Percentiles rank a stretch among this genome's conserved stretches.
These are phyloP conservation scores for Psilocybe azurescens DNA, from an alignment of 768 basidiomycete species.

Conservation along the genomic window DNA sequence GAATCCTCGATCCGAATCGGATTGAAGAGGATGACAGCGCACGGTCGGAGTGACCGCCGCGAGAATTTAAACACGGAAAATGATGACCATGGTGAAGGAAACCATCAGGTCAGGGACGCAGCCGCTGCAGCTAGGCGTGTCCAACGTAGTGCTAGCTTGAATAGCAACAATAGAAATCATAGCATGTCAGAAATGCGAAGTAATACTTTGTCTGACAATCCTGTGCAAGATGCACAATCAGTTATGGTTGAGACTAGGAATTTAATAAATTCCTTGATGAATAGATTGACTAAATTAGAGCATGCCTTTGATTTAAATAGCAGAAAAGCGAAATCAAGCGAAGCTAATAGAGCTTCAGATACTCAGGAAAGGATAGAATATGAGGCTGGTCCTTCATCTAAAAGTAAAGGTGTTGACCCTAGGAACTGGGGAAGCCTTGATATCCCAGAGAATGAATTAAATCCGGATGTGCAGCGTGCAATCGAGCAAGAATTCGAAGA, in stretches of 20 bases:
- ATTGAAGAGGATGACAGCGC: not conserved
- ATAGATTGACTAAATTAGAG: not conserved
- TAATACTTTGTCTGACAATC: too few relatives aligned
- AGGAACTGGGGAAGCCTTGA: constrained; percentile 2
- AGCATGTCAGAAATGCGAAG: not conserved
- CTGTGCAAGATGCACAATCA: not conserved
- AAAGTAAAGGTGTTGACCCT: constrained; percentile 8
- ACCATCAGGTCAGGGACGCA: not conserved
- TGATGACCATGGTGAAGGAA: not conserved
- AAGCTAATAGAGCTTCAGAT: not conserved
- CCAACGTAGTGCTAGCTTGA: not conserved
- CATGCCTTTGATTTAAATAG: not conserved
- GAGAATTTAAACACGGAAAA: not conserved
- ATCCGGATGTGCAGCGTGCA: not conserved
- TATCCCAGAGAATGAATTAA: constrained; percentile 4
- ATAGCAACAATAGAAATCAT: not conserved
- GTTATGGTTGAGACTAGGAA: not conserved
- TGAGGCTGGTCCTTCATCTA: not conserved
- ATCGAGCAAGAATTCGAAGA: not conserved
- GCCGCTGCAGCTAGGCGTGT: not conserved
- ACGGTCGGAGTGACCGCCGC: not conserved
- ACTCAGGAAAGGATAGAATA: not conserved
- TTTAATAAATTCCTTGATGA: not conserved
- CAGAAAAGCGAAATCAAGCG: too few relatives aligned
- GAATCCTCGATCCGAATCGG: too few relatives aligned